Percentiles rank a stretch among this genome's conserved stretches.
These are phyloP conservation scores for Colletotrichum sp. DNA, from an alignment of 2,329 filamentous ascomycete species.

Conservation along the genomic window DNA sequence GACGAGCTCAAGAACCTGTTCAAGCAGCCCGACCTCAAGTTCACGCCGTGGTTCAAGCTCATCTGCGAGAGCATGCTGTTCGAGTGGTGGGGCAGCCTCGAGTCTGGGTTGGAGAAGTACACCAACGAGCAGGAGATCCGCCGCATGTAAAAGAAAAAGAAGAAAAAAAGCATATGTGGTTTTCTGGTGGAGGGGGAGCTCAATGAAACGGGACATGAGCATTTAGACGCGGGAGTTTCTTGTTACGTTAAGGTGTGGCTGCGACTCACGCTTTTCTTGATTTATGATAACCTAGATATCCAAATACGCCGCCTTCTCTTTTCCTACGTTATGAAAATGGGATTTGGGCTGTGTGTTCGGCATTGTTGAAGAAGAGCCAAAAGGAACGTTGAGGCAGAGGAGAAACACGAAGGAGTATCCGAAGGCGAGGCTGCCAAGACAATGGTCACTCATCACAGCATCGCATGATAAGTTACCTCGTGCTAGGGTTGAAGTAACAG, in stretches of 20 bases:
- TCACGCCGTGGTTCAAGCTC: conserved; percentile 99
- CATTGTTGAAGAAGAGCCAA: too few species aligned
- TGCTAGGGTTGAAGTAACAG: not conserved
- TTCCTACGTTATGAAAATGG: too few species aligned
- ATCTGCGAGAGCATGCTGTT: conserved; percentile 98
- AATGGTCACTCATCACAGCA: not conserved
- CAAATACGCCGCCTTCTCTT: not conserved
- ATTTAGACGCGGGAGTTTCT: not conserved
- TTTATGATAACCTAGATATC: not conserved
- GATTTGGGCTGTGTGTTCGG: too few species aligned
- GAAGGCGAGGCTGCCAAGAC: not conserved
- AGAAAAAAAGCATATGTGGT: too few species aligned
- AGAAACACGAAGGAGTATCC: not conserved
- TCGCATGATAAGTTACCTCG: not conserved
- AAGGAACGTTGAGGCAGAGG: too few species aligned
- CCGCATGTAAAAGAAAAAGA: conserved; percentile 65
- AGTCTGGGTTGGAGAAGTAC: conserved; percentile 82
- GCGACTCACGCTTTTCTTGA: not conserved
- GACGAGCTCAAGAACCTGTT: conserved; percentile 87
- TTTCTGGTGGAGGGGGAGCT: too few species aligned
- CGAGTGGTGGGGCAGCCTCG: conserved; percentile 93
- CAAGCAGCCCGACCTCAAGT: conserved; percentile 76
- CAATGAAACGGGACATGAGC: too few species aligned
- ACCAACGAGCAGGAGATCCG: conserved; percentile 85
- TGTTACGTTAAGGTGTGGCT: not conserved